Base-by-base conservation (phyloP, 306 rosid genomes). In the Echinosophora koreensis region DNA sequence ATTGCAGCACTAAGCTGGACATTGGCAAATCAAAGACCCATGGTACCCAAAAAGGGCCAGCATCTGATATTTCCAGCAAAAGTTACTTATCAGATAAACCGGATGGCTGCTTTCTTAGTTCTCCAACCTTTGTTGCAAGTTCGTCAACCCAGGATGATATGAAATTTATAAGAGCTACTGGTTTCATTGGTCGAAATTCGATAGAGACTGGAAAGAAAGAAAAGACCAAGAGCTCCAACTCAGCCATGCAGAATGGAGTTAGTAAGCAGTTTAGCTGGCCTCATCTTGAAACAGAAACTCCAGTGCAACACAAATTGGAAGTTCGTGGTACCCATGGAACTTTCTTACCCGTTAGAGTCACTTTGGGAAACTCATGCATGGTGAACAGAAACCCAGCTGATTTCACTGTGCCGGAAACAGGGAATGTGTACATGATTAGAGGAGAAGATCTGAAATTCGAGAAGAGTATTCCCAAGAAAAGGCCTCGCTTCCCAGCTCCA, bases 341-440 rank as follows among this genome's bases (percentile, higher is more conserved):
- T 71, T 46, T 80, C 64, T 27, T 76, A 84, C 88, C 84, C 12
- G 74, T 74, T 11, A 87, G 77, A 76, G 85, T 66, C 65, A 74
- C 73, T 69, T 52, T 70, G 6, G 89, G 80, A 41, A 69, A 66
- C 76, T 57, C 81, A 32, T 96, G 99, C 80, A 38, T 66, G 59
- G 56, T 85, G 55, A 96, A 96, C 80, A 88, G 80, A 86, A 96
- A 96, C 72, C 99, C 99, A n/a, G 97, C 99, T 75, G 99, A 96
- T 30, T 93, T 96, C 82, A 81, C 87, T 80, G 16, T 73, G 56
- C 96, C 90, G 1, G 96, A 81, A 58, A 72, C 86, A 37, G 90
- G 89, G 80, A 92, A 90, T 77, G 70, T 34, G 44, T 96, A 91
- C 82, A 96, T 93, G 97, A 96, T 92, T 77, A 88, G 88, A 71